phyloP scores from a whole-genome alignment of 2,329 filamentous ascomycete species.

The Neofusicoccum laricinum region DNA sequence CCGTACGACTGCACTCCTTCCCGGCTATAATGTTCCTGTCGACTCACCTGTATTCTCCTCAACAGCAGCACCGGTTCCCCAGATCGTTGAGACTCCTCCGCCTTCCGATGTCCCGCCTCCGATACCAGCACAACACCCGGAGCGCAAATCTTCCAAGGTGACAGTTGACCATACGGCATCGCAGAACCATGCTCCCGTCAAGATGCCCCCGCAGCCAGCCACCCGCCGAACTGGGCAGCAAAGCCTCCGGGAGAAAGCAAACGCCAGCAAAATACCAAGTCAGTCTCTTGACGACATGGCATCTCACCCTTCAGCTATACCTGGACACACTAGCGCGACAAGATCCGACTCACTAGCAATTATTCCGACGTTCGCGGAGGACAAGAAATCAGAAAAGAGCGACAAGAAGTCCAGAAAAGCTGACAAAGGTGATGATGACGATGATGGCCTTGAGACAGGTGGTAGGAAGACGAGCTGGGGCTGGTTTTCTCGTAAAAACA shows the following conservation, averaged over 20 bases:
- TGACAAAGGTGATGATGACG: constrained; percentile 67
- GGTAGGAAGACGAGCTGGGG: constrained; percentile 79
- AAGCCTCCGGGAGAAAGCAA: constrained; percentile 26
- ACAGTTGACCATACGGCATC: constrained; percentile 21
- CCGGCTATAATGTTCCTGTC: constrained; percentile 39
- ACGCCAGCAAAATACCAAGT: constrained; percentile 37
- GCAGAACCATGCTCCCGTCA: constrained; percentile 15
- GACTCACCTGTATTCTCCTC: constrained; percentile 17
- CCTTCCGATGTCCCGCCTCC: constrained; percentile 25
- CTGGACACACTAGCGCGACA: constrained; percentile 58
- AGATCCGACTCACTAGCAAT: constrained; percentile 77
- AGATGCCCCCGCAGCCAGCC: constrained; percentile 5
- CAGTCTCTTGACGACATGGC: constrained; percentile 64
- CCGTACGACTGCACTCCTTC: constrained; percentile 52
- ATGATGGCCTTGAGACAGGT: constrained; percentile 60
- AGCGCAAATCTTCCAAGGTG: constrained; percentile 50
- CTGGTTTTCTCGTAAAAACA: constrained; percentile 71
- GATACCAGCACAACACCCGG: constrained; percentile 39
- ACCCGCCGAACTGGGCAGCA: constrained; percentile 15
- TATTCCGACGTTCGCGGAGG: constrained; percentile 72
- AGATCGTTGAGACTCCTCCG: constrained; percentile 62
- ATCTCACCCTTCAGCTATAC: constrained; percentile 64
- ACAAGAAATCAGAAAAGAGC: constrained; percentile 72
- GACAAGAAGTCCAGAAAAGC: constrained; percentile 66
- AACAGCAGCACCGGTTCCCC: constrained; percentile 43